These are phyloP conservation scores for Pezicula carpinea DNA, from an alignment of 2,329 filamentous ascomycete genomes.

Conservation along the genomic window DNA sequence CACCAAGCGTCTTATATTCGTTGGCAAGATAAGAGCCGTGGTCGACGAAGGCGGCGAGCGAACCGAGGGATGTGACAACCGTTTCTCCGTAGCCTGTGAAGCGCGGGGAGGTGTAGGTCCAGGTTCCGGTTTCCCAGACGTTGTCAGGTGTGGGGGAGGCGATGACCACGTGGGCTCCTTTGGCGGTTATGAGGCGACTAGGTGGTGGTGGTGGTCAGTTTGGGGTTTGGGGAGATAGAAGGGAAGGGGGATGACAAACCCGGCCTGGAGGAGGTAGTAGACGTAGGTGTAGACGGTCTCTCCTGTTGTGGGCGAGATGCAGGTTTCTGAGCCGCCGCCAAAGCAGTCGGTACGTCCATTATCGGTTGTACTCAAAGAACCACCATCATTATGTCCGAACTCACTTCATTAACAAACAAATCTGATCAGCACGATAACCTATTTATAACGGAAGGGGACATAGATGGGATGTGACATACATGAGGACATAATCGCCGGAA, in stretches of 20 bases:
- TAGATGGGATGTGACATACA: background rate
- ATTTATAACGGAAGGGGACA: background rate
- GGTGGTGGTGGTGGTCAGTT: too few species aligned
- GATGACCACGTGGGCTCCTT: slow-evolving; percentile 44
- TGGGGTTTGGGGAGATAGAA: background rate
- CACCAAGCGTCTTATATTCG: slow-evolving; percentile 44
- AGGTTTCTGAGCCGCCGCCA: slow-evolving; percentile 4
- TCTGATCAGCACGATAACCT: background rate
- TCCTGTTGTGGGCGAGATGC: slow-evolving; percentile 6
- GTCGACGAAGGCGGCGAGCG: slow-evolving; percentile 48
- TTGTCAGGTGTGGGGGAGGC: slow-evolving; percentile 45
- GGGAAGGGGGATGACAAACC: background rate
- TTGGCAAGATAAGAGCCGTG: slow-evolving; percentile 50
- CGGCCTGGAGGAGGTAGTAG: slow-evolving; percentile 5
- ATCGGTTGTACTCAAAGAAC: slow-evolving; percentile 45
- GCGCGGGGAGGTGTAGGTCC: slow-evolving; percentile 39
- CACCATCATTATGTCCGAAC: slow-evolving; percentile 67
- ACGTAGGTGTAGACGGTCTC: slow-evolving; percentile 9
- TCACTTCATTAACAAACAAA: slow-evolving; percentile 31
- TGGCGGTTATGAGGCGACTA: background rate
- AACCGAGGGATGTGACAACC: slow-evolving; percentile 33
- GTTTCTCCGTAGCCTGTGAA: slow-evolving; percentile 53
- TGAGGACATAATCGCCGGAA: slow-evolving; percentile 13
- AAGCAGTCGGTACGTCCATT: slow-evolving; percentile 56
- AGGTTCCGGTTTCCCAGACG: slow-evolving; percentile 52